These are phyloP conservation scores for Leccinum obscurum DNA, from an alignment of 768 basidiomycete genomes.

Conservation along the genomic window DNA sequence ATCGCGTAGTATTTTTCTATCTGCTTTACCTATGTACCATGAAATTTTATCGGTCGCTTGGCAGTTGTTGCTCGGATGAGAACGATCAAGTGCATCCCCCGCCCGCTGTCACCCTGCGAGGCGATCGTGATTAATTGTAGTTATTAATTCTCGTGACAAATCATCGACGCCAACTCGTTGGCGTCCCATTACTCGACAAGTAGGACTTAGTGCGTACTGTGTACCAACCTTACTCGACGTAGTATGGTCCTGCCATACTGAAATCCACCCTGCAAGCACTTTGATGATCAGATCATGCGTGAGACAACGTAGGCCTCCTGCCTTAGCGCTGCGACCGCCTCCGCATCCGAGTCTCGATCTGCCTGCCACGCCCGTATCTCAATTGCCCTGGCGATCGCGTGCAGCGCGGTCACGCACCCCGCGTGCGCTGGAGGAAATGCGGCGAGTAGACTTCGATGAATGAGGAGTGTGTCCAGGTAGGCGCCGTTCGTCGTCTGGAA, in stretches of 20 bases:
- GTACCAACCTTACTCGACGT: background rate
- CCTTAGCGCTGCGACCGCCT: constrained; percentile 67
- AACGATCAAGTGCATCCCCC: background rate
- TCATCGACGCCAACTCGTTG: background rate
- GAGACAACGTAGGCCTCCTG: constrained; percentile 67
- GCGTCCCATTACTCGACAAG: background rate
- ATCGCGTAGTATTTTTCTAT: background rate
- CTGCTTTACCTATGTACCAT: background rate
- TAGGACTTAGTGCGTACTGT: background rate
- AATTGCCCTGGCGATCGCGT: constrained; percentile 62
- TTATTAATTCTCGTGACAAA: background rate
- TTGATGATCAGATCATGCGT: constrained; percentile 16
- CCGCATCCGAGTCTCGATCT: constrained; percentile 67
- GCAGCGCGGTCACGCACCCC: constrained; percentile 64
- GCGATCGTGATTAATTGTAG: too few relatives aligned
- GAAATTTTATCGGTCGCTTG: background rate
- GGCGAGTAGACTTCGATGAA: constrained; percentile 68
- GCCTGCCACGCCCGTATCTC: constrained; percentile 68
- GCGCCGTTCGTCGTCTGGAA: constrained; percentile 65
- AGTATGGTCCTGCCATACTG: background rate
- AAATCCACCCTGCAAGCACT: constrained; percentile 14
- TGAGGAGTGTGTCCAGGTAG: constrained; percentile 77
- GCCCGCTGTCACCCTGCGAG: background rate
- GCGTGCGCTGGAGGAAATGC: constrained; percentile 63
- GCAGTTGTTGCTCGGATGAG: background rate